Evolutionary conservation across 495 filamentous ascomycete genomes (phyloP), one percentile per base, ranked within the genome.

Genomic region (Aspergillus hancockii): DNA sequence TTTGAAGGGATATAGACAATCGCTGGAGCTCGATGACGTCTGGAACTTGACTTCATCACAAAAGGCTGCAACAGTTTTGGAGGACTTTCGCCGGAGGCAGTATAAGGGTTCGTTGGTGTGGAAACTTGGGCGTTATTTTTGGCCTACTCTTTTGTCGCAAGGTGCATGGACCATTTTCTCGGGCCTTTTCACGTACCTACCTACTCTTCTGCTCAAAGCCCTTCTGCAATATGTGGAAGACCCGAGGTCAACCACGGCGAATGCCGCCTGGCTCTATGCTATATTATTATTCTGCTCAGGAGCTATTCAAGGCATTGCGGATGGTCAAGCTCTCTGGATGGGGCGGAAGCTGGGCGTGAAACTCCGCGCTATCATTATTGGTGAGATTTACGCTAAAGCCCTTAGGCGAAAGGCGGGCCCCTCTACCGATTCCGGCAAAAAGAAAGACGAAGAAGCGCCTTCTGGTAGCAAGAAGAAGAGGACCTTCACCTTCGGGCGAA

Each of bases 361-460:
- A 54, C 79, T 98, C 36, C 90, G 93, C 38, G 92, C 95, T 23
- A 92, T 99, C 64, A 91, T 99, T 43, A 90, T 99, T 65, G 95
- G 95, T 49, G 95, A 99, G 68, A 92, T 99, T 40, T 99, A 98
- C 69, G 90, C 93, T 38, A 99, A 99, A 73, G 91, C 95, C 4
- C 81, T 99, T n/a, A 83, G 93, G 60, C 86, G 95, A 45, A 96
- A 94, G 71, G 93, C 90, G 30, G 87, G 91, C 45, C 85, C 92
- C 9, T 87, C 88, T 30, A 77, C 81, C 10, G 92, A 79, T 68
- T 56, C 73, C 71, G 62, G 80, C 31, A 74, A 80, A 25, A 80
- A 76, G 52, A 68, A 70, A 25, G 64, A 62, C 6, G 71, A 79
- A 47, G 75, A 79, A 41, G 58, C 68, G 51, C 63, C 25, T 16